Conservation (phyloP, 805 yeast genomes). For the Deakozyma indianensis region DNA sequence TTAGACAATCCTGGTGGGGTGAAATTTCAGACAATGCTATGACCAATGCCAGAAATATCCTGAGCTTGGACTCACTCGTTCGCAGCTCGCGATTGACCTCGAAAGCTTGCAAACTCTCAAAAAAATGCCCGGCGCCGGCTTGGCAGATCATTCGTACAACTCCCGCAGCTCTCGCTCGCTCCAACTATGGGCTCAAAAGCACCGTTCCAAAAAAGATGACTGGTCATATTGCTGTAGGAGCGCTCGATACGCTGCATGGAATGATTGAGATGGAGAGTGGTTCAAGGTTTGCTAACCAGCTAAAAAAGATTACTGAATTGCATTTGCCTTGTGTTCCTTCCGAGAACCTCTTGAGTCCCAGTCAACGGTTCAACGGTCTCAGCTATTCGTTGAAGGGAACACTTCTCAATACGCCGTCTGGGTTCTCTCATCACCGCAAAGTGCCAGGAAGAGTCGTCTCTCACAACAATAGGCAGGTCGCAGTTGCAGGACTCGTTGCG, state of each 20-base stretch:
- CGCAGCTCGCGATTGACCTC: constrained; percentile 5
- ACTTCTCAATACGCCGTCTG: constrained; percentile 55
- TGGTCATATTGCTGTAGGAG: constrained; percentile 47
- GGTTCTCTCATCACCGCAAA: constrained; percentile 37
- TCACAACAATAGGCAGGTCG: constrained; percentile 7
- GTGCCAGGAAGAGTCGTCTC: constrained; percentile 57
- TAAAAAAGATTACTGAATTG: constrained; percentile 54
- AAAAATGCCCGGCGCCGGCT: constrained; percentile 32
- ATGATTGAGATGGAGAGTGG: constrained; percentile 59
- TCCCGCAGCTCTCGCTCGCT: constrained; percentile 43
- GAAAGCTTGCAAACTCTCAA: background rate
- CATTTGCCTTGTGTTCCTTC: constrained; percentile 28
- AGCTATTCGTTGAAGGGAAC: constrained; percentile 58
- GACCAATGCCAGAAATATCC: background rate
- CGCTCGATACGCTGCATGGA: constrained; percentile 50
- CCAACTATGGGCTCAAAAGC: constrained; percentile 66
- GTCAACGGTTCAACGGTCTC: constrained; percentile 31
- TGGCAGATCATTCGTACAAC: constrained; percentile 65
- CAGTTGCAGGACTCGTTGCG: constrained; percentile 39
- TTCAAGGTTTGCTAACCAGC: constrained; percentile 44
- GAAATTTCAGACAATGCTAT: background rate
- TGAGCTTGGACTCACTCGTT: background rate
- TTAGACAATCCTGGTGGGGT: too few species aligned
- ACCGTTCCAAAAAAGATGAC: constrained; percentile 51
- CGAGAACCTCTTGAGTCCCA: background rate